phyloP scores from a whole-genome alignment of 176 grass and related monocot genomes.

The Phoenix dactylifera region DNA sequence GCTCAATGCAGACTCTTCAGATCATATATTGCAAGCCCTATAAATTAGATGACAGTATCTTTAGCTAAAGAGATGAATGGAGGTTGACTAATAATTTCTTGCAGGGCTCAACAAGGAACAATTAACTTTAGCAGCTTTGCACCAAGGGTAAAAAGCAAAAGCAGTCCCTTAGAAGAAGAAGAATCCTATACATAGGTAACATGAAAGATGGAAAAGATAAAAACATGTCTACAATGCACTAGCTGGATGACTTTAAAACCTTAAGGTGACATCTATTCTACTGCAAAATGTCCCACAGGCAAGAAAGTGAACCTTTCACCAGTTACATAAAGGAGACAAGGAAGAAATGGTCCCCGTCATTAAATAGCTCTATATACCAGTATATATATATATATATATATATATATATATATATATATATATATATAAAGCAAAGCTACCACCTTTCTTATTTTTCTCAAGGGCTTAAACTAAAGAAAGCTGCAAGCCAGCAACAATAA shows the following conservation, averaged over 20 bases:
- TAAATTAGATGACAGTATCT: background rate
- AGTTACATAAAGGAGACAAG: background rate
- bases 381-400: too few species aligned
- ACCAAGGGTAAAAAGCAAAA: background rate
- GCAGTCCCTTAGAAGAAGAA: background rate
- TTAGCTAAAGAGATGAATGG: background rate
- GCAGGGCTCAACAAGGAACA: constrained; percentile 3
- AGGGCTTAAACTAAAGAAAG: background rate
- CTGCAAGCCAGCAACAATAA: background rate
- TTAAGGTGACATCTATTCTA: constrained; percentile 3
- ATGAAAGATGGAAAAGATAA: background rate
- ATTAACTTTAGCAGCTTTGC: background rate
- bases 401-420: too few species aligned
- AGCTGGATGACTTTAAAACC: constrained; percentile 3
- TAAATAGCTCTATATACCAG: background rate
- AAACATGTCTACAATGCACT: background rate
- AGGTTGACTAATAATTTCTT: constrained; percentile 2
- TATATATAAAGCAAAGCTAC: too few species aligned
- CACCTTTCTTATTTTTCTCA: background rate
- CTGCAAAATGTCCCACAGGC: background rate
- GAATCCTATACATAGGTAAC: background rate
- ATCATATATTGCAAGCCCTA: background rate
- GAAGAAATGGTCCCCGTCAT: background rate
- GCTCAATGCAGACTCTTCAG: background rate
- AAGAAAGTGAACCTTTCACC: constrained; percentile 3